phyloP scores from a whole-genome alignment of 768 basidiomycete genomes.

The Dentipellis fragilis region DNA sequence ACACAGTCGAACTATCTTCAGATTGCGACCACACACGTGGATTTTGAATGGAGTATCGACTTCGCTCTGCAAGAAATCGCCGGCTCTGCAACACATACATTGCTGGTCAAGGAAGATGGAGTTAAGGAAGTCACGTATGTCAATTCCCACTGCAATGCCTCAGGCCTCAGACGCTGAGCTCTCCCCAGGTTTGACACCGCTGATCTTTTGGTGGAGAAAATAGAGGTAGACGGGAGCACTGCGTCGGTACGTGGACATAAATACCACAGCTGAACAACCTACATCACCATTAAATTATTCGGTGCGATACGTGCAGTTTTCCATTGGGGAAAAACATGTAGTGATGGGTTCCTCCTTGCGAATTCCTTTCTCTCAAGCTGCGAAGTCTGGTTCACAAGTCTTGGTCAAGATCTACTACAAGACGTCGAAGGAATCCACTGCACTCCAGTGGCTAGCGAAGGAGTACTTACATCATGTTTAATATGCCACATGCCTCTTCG shows the following conservation, averaged over 20 bases:
- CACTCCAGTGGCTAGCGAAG: constrained; percentile 45
- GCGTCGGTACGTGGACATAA: constrained; percentile 13
- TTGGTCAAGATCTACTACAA: constrained; percentile 34
- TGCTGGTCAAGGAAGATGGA: constrained; percentile 42
- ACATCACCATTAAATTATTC: not conserved
- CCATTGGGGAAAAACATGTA: constrained; percentile 21
- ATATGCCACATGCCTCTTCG: no score
- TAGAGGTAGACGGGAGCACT: constrained; percentile 39
- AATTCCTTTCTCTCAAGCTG: constrained; percentile 21
- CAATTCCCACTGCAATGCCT: not conserved
- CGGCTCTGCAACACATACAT: constrained; percentile 56
- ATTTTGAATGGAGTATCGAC: constrained; percentile 73
- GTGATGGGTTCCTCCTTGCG: constrained; percentile 33
- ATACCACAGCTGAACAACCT: not conserved
- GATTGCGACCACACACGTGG: constrained; percentile 54
- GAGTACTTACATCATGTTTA: constrained; percentile 18
- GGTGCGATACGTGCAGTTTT: constrained; percentile 15
- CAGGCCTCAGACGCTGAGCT: not conserved
- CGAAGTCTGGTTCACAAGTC: constrained; percentile 17
- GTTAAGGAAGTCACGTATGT: constrained; percentile 54
- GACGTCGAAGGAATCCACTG: constrained; percentile 36
- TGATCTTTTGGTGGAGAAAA: constrained; percentile 50
- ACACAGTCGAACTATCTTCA: constrained; percentile 75
- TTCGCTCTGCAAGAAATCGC: constrained; percentile 49
- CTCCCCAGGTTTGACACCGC: constrained; percentile 59